phyloP scores from a whole-genome alignment of 768 basidiomycete genomes.

The Boletus patriciae region DNA sequence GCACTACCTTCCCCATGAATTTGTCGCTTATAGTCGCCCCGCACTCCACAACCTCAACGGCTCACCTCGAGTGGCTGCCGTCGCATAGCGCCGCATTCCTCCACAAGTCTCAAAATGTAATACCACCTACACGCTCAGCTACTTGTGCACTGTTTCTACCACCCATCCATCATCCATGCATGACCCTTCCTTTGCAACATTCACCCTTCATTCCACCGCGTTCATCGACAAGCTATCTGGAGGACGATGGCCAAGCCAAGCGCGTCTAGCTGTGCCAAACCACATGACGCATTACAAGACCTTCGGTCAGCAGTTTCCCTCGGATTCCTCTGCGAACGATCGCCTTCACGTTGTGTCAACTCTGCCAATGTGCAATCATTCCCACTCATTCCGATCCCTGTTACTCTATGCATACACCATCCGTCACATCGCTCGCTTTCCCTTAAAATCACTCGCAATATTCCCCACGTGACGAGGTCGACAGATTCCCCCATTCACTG shows the following conservation, averaged over 20 bases:
- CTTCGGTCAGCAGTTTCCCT: constrained; percentile 11
- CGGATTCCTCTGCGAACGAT: constrained; percentile 13
- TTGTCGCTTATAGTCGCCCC: constrained; percentile 73
- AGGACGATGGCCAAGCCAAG: constrained; percentile 16
- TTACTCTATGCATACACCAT: constrained; percentile 59
- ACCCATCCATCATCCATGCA: constrained; percentile 65
- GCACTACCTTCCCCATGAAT: constrained; percentile 79
- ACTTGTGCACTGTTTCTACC: constrained; percentile 63
- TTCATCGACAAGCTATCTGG: constrained; percentile 49
- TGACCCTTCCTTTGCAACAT: constrained; percentile 63
- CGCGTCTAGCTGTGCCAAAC: constrained; percentile 22
- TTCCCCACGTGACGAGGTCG: constrained; percentile 51
- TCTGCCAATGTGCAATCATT: constrained; percentile 37
- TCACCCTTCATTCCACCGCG: constrained; percentile 49
- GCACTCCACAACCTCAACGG: constrained; percentile 78
- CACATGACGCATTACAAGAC: constrained; percentile 14
- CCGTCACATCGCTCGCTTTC: constrained; percentile 48
- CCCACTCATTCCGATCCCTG: constrained; percentile 42
- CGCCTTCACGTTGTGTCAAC: constrained; percentile 15
- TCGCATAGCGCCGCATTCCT: constrained; percentile 52
- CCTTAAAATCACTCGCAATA: constrained; percentile 44
- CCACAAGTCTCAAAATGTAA: constrained; percentile 75
- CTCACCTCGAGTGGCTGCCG: constrained; percentile 52
- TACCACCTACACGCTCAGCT: constrained; percentile 60
- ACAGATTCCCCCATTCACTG: constrained; percentile 49